phyloP scores from a whole-genome alignment of 2,329 filamentous ascomycete species.

The Bimuria novae-zelandiae region DNA sequence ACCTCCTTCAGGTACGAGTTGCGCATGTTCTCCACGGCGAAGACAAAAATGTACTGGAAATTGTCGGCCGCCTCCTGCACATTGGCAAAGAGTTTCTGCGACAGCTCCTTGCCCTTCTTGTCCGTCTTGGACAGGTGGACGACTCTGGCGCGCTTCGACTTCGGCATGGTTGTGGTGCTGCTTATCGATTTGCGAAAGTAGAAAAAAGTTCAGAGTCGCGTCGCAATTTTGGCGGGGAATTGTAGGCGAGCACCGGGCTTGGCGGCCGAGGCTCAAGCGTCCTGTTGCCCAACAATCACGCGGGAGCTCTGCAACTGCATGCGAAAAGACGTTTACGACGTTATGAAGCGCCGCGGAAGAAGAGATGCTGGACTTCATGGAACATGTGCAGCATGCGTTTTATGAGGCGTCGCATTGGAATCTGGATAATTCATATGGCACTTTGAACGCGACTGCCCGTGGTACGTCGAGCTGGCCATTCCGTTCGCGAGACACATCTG shows the following conservation, averaged over 20 bases:
- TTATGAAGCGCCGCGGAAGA: constrained; percentile 31
- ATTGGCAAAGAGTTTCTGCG: constrained; percentile 83
- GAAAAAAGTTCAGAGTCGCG: constrained; percentile 36
- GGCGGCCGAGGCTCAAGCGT: constrained; percentile 29
- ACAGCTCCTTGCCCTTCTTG: constrained; percentile 92
- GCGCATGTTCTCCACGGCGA: constrained; percentile 95
- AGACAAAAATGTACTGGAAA: constrained; percentile 91
- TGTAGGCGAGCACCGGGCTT: constrained; percentile 38
- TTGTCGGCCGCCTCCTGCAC: constrained; percentile 83
- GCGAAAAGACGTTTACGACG: constrained; percentile 4
- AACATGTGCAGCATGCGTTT: constrained; percentile 91
- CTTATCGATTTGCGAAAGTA: constrained; percentile 16
- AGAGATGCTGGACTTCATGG: constrained; percentile 94
- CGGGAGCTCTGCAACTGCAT: neutral
- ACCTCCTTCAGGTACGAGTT: constrained; percentile 95
- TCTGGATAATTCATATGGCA: constrained; percentile 87
- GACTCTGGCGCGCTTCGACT: constrained; percentile 90
- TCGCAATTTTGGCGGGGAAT: constrained; percentile 37
- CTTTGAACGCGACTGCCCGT: constrained; percentile 80
- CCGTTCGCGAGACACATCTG: constrained; percentile 15
- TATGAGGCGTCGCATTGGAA: constrained; percentile 87
- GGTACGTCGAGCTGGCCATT: constrained; percentile 55
- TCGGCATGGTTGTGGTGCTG: constrained; percentile 70
- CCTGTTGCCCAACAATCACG: neutral
- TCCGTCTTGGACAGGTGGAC: constrained; percentile 87